Percentiles rank a stretch among this genome's conserved stretches.
These are phyloP conservation scores for Osmanthus fragrans DNA, from an alignment of 257 asterid species.

Conservation along the genomic window DNA sequence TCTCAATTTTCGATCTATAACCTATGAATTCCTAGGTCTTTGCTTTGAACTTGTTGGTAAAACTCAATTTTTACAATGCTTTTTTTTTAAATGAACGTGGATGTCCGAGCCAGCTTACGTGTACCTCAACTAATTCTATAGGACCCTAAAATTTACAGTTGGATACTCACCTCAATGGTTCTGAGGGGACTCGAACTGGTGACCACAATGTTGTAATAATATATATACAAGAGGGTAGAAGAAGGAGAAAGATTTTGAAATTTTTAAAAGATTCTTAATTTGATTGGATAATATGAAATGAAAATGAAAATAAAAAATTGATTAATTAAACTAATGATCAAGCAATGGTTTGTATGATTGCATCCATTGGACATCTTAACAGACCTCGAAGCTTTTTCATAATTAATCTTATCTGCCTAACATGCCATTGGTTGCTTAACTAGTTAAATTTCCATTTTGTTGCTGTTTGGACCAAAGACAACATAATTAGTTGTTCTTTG, in stretches of 20 bases:
- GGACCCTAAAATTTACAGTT: too few relatives aligned
- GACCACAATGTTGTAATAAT: too few relatives aligned
- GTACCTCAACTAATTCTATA: too few relatives aligned
- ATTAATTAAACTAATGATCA: neutral
- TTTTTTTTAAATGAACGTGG: too few relatives aligned
- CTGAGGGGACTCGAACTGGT: too few relatives aligned
- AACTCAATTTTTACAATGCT: too few relatives aligned
- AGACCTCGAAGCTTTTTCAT: neutral
- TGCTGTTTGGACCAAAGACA: neutral
- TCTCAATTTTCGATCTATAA: too few relatives aligned
- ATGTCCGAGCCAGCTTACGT: too few relatives aligned
- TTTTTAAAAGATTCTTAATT: neutral
- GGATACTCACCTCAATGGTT: too few relatives aligned
- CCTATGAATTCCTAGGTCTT: too few relatives aligned
- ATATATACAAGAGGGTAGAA: neutral
- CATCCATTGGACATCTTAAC: neutral
- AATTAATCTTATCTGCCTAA: neutral
- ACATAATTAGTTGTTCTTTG: neutral
- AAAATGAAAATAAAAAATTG: too few relatives aligned
- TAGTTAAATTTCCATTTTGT: neutral
- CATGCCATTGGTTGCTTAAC: constrained; percentile 4
- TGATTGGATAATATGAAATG: neutral
- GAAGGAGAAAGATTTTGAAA: neutral
- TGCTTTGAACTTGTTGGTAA: too few relatives aligned
- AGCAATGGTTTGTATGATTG: neutral